Base-by-base conservation (phyloP, 768 basidiomycete species). In the Termitomyces sp. region DNA sequence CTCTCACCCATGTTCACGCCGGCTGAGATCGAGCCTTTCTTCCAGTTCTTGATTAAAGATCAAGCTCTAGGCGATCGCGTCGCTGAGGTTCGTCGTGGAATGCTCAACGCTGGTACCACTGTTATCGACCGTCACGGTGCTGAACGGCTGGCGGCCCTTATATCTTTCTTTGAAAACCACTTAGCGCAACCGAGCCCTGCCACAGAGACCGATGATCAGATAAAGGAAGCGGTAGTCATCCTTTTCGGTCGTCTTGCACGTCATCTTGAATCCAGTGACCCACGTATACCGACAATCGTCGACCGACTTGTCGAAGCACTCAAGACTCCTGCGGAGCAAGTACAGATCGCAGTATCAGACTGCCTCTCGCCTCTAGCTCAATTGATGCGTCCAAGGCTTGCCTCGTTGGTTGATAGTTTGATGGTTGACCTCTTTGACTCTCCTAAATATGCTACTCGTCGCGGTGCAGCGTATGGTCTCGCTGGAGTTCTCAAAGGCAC, bases 391-490 rank as follows among this genome's bases (percentile, higher is more conserved):
- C 76, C 81, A 8, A 80, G 80, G 26, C 78, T 87, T 16, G 74
- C 80, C 2, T 68, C 72, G 22, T 76, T 99, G n/a, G 81, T 94
- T 46, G 90, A 92, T 51, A 75, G 78, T 55, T 78, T 99, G 3
- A 82, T 94, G 63, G 78, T 84, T 12, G 87, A 93, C 34, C 78
- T 98, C 18, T 85, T 90, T 59, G 79, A 84, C 50, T 86, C 85
- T 5, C 76, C 84, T 8, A 98, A 94, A 69, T 98, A 99, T 67
- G 96, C 92, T 10, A 81, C 84, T 51, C 84, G 97, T n/a, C 84
- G 96, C n/a, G 97, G 97, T 33, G 95, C 96, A 1, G 95, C 96
- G 1, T 98, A 98, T 70, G 97, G 96, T 42, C 74, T 99, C 20
- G 94, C 96, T 2, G 97, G 97, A 28, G 83, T 92, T 44, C 80